Conservation (phyloP, 176 grass and related monocot genomes). For the Calamus simplicifolius region DNA sequence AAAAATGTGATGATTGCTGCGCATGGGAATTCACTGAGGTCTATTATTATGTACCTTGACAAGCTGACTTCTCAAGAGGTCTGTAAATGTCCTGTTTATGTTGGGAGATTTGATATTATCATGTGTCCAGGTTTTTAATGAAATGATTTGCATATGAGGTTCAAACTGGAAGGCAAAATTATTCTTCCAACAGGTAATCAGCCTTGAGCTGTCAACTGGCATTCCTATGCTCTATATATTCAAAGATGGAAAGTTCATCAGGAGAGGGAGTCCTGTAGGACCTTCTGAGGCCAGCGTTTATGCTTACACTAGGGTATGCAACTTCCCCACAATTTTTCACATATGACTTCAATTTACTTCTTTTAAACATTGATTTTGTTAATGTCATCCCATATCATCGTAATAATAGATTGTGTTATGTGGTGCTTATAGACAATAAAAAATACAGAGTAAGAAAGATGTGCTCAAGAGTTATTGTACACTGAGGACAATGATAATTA, state of each 20-base stretch:
- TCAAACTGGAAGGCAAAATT: slow-evolving; percentile 7
- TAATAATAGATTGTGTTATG: no score
- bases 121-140: no score
- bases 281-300: slow-evolving; percentile 91
- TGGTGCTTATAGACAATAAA: no score
- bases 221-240: slow-evolving; percentile 98
- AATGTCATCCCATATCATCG: no score
- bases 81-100: not conserved
- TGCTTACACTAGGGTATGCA: slow-evolving; percentile 85
- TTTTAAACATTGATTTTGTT: no score
- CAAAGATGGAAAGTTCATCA: slow-evolving; percentile 93
- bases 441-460: no score
- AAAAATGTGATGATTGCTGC: slow-evolving; percentile 99
- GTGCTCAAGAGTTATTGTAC: no score
- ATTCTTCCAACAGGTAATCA: slow-evolving; percentile 61
- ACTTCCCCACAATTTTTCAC: not conserved
- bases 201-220: slow-evolving; percentile 89
- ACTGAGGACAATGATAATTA: no score
- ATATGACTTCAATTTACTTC: no score
- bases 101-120: no score
- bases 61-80: slow-evolving; percentile 95
- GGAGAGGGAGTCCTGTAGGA: slow-evolving; percentile 68
- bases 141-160: not conserved
- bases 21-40: slow-evolving; percentile 92
- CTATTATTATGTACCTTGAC: slow-evolving; percentile 98